Evolutionary conservation across 305 asterid species (phyloP).

Genomic region (Plantago coronopus): DNA sequence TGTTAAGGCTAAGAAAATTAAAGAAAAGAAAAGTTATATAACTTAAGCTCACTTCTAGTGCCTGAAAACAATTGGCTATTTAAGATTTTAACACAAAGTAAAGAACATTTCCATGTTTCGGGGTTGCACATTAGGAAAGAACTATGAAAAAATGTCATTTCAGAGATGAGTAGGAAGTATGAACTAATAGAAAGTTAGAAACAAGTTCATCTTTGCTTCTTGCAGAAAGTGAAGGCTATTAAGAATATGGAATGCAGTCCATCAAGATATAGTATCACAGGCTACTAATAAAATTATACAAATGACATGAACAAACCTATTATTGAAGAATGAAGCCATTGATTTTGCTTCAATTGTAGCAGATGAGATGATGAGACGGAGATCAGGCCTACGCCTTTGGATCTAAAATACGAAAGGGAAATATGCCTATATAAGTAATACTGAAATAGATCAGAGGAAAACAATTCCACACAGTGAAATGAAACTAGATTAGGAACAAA

Average conservation of each 20-base stretch:
- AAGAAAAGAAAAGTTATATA: neutral
- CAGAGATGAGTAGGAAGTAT: neutral
- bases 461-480: neutral
- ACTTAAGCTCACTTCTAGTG: neutral
- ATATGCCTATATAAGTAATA: slow-evolving; percentile 25
- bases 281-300: slow-evolving; percentile 17
- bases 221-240: neutral
- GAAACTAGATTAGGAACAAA: slow-evolving; percentile 8
- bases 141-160: neutral
- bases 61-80: neutral
- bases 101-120: slow-evolving; percentile 6
- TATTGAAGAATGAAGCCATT: slow-evolving; percentile 71
- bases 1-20: too few species aligned
- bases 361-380: slow-evolving; percentile 85
- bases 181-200: slow-evolving; percentile 5
- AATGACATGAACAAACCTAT: slow-evolving; percentile 49
- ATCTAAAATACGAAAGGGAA: slow-evolving; percentile 41
- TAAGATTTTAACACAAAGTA: neutral
- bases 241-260: slow-evolving; percentile 10
- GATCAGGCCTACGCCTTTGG: slow-evolving; percentile 79
- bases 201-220: neutral
- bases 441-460: slow-evolving; percentile 17
- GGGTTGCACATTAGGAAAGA: neutral
- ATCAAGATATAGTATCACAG: slow-evolving; percentile 10
- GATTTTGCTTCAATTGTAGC: slow-evolving; percentile 96